These are phyloP conservation scores for Penicillium griseofulvum DNA, from an alignment of 2,329 filamentous ascomycete genomes.

Conservation along the genomic window DNA sequence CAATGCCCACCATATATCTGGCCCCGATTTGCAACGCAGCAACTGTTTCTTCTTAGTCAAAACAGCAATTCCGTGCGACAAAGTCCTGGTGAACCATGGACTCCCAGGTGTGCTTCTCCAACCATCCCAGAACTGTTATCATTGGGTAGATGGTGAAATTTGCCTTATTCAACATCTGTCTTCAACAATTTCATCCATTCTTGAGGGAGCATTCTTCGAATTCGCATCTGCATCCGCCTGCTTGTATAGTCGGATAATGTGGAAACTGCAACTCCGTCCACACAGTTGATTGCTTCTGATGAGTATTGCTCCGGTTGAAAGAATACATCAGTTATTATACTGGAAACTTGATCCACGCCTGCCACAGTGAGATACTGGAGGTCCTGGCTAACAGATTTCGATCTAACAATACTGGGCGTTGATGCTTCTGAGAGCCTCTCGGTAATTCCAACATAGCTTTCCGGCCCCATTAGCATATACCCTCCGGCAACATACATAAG, in stretches of 20 bases:
- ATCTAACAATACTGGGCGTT: conserved; percentile 2
- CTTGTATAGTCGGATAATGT: not conserved
- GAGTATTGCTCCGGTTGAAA: not conserved
- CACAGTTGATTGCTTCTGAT: not conserved
- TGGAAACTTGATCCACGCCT: conserved; percentile 11
- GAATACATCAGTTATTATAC: conserved; percentile 2
- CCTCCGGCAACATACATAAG: conserved; percentile 8
- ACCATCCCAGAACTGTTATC: conserved; percentile 6
- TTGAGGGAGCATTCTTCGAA: not conserved
- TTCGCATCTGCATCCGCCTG: not conserved
- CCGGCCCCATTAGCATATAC: not conserved
- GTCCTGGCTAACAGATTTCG: not conserved
- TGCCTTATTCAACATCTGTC: conserved; percentile 1
- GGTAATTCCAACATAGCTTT: not conserved
- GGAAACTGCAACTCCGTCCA: not conserved
- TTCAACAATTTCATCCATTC: not conserved
- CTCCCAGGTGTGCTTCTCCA: conserved; percentile 5
- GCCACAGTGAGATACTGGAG: conserved; percentile 6
- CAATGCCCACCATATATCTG: not conserved
- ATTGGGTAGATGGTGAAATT: conserved; percentile 4
- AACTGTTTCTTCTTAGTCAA: not conserved
- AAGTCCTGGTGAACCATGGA: not conserved
- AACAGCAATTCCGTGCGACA: not conserved
- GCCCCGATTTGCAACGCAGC: not conserved
- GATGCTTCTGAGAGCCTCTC: conserved; percentile 1